phyloP scores from a whole-genome alignment of 805 yeast genomes.

The Ogataea minuta region DNA sequence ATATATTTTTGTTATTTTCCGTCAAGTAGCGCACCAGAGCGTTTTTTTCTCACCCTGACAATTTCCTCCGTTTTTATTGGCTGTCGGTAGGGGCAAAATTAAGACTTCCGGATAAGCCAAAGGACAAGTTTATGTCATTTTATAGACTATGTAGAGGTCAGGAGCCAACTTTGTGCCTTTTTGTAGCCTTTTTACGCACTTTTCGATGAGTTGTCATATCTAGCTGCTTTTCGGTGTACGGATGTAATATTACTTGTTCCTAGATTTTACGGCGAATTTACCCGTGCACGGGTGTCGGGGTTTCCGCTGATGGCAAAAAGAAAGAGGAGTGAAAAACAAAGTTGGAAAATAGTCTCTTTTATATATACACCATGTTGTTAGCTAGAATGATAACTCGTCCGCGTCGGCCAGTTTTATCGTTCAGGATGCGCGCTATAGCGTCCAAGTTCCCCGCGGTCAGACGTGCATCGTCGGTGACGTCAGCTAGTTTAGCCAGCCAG shows the following conservation, averaged over 20 bases:
- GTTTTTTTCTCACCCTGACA: constrained; percentile 16
- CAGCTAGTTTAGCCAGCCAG: constrained; percentile 49
- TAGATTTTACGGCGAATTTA: neutral
- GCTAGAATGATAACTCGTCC: constrained; percentile 3
- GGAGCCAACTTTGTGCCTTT: no score
- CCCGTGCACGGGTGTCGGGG: constrained; percentile 11
- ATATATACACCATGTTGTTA: constrained; percentile 5
- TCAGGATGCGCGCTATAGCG: neutral
- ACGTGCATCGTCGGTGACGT: constrained; percentile 12
- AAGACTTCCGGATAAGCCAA: neutral
- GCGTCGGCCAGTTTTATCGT: constrained; percentile 1
- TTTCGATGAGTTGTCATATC: neutral
- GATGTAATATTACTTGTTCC: constrained; percentile 2
- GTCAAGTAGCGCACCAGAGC: constrained; percentile 3
- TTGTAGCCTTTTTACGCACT: neutral
- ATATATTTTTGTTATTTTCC: constrained; percentile 8
- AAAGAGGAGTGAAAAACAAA: constrained; percentile 3
- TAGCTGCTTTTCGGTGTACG: neutral
- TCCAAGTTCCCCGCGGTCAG: constrained; percentile 1
- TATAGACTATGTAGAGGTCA: no score
- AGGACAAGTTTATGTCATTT: no score
- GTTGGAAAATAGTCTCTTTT: constrained; percentile 2
- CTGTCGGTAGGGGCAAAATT: neutral
- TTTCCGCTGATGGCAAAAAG: constrained; percentile 9
- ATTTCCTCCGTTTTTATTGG: constrained; percentile 15